Base-by-base conservation (phyloP, 805 yeast species). In the Blastobotrys chiropterorum region DNA sequence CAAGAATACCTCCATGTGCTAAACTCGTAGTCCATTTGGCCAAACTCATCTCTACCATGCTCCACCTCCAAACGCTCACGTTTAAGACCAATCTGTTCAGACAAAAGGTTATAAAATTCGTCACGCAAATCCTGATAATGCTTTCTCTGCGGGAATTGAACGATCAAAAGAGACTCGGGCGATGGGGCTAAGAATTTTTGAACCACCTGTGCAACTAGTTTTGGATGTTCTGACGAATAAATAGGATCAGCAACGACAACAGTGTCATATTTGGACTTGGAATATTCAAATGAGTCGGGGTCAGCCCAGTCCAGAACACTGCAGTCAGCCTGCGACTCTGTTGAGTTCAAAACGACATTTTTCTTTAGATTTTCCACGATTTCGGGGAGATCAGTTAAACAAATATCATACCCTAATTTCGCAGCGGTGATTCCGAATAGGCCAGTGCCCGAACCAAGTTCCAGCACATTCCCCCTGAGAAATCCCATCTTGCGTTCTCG, bases 391-490 rank as follows among this genome's bases (percentile, higher is more conserved):
- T 92, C 99, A 0, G 98, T 90, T 20, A 89, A 65, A 11, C 68
- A 61, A 0, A 83, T 70, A 0, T 67, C 59, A 55, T 64, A 67
- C 0, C 89, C 89, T 3, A 83, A 60, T 6, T 73, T 52, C 0
- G 78, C 79, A 51, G 86, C 74, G 0, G 83, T 74, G 38, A 94
- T 85, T 0, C 98, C 97, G 2, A 83, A 85, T 14, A 92, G 72
- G 0, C 99, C 99, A 0, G 99, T 94, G 0, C 99, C 99, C 0
- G 98, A 76, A 0, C 99, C 99, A n/a, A 94, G 70, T 61, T 92
- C 99, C 47, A 63, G 59, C 14, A 59, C 58, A 2, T 69, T 65
- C 17, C 61, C 66, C 14, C 46, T 20, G 2, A 68, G 55, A 11
- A 56, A 43, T 1, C 48, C 41, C 26, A 39, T 38, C 11, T 41